Evolutionary conservation across 2,329 filamentous ascomycete species (phyloP), one percentile per base, ranked within the genome.

Genomic region (Trichoderma sp.): DNA sequence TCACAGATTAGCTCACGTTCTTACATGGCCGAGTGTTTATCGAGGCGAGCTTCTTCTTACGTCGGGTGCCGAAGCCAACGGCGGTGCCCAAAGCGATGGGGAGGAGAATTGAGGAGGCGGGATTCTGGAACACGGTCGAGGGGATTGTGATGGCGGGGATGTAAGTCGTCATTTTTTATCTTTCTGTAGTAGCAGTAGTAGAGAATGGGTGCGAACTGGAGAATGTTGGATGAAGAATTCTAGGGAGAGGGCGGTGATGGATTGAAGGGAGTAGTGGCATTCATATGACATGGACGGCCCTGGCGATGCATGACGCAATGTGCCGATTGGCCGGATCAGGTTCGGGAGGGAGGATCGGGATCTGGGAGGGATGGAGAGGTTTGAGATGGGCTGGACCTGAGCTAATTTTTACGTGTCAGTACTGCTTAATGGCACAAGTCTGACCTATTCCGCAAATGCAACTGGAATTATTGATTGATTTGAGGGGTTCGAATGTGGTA

Each of bases 141-240:
- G 93, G 92, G 19, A 97, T 84, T 25, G 91, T 93, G 71, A 96
- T 80, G 45, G 87, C 89, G n/a, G 91, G 89, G 69, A 95, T 87
- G 78, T 91, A 90, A 70, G 91, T 89, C 12, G 91, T 94, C 92
- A 95, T 96, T 15, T 37, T 56, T 22, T 22, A 29, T 35, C 5
- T 29, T 2, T 22, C 8, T 17, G 17, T 39, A 7, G 34, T 19
- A 5, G 9, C 2, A n/a, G 4, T 5, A 17, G n/a, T 15, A 25
- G 22, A 32, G 7, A 17, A 17, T 57, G 10, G 39, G 13, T 25
- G 9, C 13, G 7, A 25, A 39, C n/a, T 22, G n/a, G 35, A 29
- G 60, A n/a, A n/a, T n/a, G 13, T 53, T 52, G 32, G 19, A 15
- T 19, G 17, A 19, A 8, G 17, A 5, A 27, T n/a, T 29, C 17